Conservation (phyloP, 1,139 yeast species). For the Wickerhamomyces sp. region DNA sequence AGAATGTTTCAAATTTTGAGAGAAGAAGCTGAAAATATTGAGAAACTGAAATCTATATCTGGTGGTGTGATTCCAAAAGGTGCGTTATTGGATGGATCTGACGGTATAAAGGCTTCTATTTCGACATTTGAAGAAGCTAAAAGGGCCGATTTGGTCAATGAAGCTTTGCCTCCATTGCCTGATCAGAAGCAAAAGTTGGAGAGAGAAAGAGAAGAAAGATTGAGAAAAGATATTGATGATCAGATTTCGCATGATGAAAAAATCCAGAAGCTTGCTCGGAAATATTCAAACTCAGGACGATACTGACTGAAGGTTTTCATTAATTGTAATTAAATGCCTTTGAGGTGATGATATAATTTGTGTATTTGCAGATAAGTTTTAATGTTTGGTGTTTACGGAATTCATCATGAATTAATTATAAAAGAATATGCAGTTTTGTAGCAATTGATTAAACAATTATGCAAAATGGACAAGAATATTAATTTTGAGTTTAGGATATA, state of each 20-base stretch:
- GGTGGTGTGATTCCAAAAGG: conserved; percentile 83
- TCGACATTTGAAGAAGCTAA: conserved; percentile 81
- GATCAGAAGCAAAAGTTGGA: conserved; percentile 51
- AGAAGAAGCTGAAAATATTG: conserved; percentile 86
- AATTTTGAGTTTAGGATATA: too few relatives aligned
- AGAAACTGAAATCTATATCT: conserved; percentile 67
- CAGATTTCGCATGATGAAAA: conserved; percentile 16
- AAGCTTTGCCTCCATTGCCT: conserved; percentile 80
- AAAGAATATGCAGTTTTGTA: too few relatives aligned
- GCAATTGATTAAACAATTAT: too few relatives aligned
- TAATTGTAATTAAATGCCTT: too few relatives aligned
- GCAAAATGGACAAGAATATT: too few relatives aligned
- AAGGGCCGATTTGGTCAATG: conserved; percentile 76
- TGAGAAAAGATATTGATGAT: conserved; percentile 19
- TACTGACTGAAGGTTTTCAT: too few relatives aligned
- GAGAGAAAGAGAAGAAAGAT: conserved; percentile 34
- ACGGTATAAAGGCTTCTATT: conserved; percentile 70
- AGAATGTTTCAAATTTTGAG: conserved; percentile 89
- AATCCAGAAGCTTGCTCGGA: conserved; percentile 21
- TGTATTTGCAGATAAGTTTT: too few relatives aligned
- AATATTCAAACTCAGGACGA: conserved; percentile 14
- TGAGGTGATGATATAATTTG: too few relatives aligned
- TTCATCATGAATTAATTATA: too few relatives aligned
- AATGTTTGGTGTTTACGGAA: too few relatives aligned
- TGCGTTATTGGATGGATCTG: conserved; percentile 75